phyloP scores from a whole-genome alignment of 768 basidiomycete genomes.

The Serendipita sp. region DNA sequence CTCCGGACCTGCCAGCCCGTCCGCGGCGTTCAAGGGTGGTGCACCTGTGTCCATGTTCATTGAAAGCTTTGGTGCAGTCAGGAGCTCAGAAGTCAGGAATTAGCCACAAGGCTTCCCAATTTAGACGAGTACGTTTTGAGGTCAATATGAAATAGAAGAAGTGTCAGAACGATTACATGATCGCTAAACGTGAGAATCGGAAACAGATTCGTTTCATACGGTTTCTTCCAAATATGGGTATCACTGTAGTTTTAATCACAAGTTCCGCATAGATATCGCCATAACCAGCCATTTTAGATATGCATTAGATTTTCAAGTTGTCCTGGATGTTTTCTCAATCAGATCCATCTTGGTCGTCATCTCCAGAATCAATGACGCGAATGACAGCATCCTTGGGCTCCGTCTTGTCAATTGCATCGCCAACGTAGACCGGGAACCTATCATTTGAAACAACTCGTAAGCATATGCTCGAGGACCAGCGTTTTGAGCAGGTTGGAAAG shows the following conservation, averaged over 20 bases:
- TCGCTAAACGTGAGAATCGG: no score
- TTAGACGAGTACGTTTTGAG: no score
- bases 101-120: no score
- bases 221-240: no score
- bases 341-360: neutral
- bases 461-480: neutral
- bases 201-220: no score
- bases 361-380: conserved; percentile 12
- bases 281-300: neutral
- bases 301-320: no score
- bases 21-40: neutral
- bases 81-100: no score
- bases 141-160: no score
- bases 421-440: conserved; percentile 36
- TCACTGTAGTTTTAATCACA: neutral
- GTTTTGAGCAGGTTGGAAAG: conserved; percentile 15
- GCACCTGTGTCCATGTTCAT: neutral
- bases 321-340: no score
- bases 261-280: neutral
- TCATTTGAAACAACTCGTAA: conserved; percentile 11
- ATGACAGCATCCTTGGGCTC: conserved; percentile 41
- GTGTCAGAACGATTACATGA: no score
- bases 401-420: conserved; percentile 37
- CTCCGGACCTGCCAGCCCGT: neutral
- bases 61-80: neutral